Base-by-base conservation (phyloP, 2,329 filamentous ascomycete genomes). In the Colletotrichum musicola region DNA sequence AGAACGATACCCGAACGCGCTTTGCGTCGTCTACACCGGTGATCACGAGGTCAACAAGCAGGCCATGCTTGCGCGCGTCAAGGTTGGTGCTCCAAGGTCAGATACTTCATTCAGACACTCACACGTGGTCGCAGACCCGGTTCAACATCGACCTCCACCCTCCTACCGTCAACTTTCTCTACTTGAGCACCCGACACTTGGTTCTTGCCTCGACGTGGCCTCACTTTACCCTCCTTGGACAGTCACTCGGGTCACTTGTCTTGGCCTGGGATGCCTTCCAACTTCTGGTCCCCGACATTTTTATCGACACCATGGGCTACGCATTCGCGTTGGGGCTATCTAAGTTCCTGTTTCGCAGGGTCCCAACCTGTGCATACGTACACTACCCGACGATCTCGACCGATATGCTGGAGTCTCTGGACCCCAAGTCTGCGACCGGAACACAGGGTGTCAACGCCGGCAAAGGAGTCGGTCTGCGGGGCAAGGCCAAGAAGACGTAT, bases 301-400 rank as follows among this genome's bases (percentile, higher is more conserved):
- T 98, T 78, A 86, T 99, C 74, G 96, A 99, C 77, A 99, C 96
- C 2, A 98, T 99, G 95, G 96, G 96, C 71, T 99, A 98, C 76
- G 94, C 95, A 27, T 99, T 98, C 77, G 88, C 93, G 0, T 87
- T 97, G 12, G 94, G 93, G 9, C 85, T 98, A 3, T 92, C 87
- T 79, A 96, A 94, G 77, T 87, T 92, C 71, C 84, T 98, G 25
- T 98, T 98, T 77, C 92, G 88, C 0, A 80, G 82, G 42, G 88
- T 98, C 1, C 93, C 95, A 0, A 98, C 94, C 0, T 94, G 89
- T 53, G 95, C 96, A 60, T 99, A 99, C 77, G 95, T 98, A 1
- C 96, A 99, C 81, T 99, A 98, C 77, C 96, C 96, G 1, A 98
- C 95, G 64, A 99, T 99, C 62, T 98, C 95, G 3, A 99, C 94